Conservation (phyloP, 768 basidiomycete genomes). For the Leucocoprinus leucothites region DNA sequence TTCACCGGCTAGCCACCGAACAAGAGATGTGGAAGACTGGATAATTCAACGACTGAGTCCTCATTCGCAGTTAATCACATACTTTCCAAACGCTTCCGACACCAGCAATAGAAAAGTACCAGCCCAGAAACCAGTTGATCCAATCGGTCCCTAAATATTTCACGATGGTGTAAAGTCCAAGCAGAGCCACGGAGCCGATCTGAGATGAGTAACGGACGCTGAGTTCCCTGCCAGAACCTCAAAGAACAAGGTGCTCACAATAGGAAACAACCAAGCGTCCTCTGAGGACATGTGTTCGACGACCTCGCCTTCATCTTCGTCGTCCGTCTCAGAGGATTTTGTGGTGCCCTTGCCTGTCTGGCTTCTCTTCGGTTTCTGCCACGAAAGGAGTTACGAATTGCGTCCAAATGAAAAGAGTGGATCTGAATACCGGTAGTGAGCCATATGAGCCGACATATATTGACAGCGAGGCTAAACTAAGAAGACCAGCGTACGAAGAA, state of each 20-base stretch:
- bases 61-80: too few relatives aligned
- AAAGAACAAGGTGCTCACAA: conserved; percentile 42
- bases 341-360: conserved; percentile 11
- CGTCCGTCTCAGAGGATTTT: conserved; percentile 28
- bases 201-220: conserved; percentile 21
- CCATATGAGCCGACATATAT: conserved; percentile 70
- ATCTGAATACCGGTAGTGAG: conserved; percentile 53
- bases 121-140: conserved; percentile 78
- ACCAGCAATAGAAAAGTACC: conserved; percentile 69
- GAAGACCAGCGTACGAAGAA: conserved; percentile 65
- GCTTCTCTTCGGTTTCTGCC: conserved; percentile 22
- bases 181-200: conserved; percentile 68
- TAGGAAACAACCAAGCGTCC: conserved; percentile 75
- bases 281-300: conserved; percentile 56
- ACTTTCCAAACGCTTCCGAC: conserved; percentile 72
- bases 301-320: conserved; percentile 59
- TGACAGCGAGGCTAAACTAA: conserved; percentile 60
- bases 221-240: neutral
- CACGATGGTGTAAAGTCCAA: conserved; percentile 67
- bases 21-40: conserved; percentile 52
- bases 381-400: conserved; percentile 2
- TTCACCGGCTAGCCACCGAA: conserved; percentile 45
- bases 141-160: conserved; percentile 77
- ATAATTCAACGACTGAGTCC: neutral
- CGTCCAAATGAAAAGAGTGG: conserved; percentile 1